Conservation (phyloP, 352 stramenopile genomes). For the Phytophthora megakarya region DNA sequence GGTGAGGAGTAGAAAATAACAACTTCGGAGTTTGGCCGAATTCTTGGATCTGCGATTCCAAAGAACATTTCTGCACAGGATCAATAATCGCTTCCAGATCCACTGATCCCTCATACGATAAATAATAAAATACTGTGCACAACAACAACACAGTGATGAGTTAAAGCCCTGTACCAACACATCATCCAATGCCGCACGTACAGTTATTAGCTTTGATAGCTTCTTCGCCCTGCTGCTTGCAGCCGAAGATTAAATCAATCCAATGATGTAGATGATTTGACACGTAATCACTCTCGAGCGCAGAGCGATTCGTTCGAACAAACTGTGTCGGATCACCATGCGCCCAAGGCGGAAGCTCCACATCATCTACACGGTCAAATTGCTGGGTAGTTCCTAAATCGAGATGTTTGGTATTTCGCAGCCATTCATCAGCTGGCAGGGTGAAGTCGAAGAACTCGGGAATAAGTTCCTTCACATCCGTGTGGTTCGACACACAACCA, state of each 20-base stretch:
- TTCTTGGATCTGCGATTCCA: constrained; percentile 93
- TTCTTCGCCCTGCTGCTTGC: constrained; percentile 94
- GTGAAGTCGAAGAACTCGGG: constrained; percentile 97
- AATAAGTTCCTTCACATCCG: constrained; percentile 99
- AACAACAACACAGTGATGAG: neutral
- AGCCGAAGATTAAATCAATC: constrained; percentile 99
- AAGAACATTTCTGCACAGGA: constrained; percentile 90
- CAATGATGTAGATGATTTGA: constrained; percentile 95
- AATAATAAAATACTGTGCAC: constrained; percentile 85
- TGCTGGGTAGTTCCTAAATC: constrained; percentile 93
- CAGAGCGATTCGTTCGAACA: constrained; percentile 93
- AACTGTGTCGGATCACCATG: constrained; percentile 87
- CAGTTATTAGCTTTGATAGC: constrained; percentile 86
- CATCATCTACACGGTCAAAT: constrained; percentile 88
- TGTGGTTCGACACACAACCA: constrained; percentile 78
- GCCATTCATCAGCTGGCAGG: constrained; percentile 85
- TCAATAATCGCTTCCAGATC: constrained; percentile 87
- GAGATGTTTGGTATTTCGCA: constrained; percentile 95
- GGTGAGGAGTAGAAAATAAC: constrained; percentile 77
- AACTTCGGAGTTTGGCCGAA: constrained; percentile 91
- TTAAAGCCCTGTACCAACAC: neutral
- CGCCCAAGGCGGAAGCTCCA: constrained; percentile 95
- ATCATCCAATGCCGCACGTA: constrained; percentile 27
- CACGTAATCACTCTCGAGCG: constrained; percentile 96
- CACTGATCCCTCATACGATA: constrained; percentile 88